A percentile compares a stretch with the other conserved stretches of the same genome.
phyloP scores from a whole-genome alignment of 2,329 filamentous ascomycete species.

The Venturia nashicola region DNA sequence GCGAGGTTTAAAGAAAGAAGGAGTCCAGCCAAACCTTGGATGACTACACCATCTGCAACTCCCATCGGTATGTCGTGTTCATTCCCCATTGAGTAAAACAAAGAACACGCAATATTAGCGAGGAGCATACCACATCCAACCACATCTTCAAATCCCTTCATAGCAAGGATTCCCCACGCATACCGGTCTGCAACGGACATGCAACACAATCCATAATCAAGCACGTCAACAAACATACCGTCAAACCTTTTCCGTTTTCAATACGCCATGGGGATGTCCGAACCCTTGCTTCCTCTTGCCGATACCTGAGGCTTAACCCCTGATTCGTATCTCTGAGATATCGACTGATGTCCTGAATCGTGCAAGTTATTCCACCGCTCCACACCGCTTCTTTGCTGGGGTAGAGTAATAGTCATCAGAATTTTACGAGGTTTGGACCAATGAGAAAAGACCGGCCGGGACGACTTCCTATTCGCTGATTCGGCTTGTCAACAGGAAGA shows the following conservation, averaged over 20 bases:
- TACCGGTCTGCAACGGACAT: not conserved
- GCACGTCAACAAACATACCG: not conserved
- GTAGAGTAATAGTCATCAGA: not conserved
- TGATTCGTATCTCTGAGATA: not conserved
- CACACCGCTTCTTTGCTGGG: not conserved
- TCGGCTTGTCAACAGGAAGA: not conserved
- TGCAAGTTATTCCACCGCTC: not conserved
- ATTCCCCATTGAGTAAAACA: not conserved
- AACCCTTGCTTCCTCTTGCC: not conserved
- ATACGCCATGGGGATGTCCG: not conserved
- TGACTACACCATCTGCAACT: too few relatives aligned
- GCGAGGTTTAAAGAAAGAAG: too few relatives aligned
- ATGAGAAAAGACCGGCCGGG: not conserved
- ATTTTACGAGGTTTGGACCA: not conserved
- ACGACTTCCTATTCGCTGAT: not conserved
- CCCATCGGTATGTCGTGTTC: not conserved
- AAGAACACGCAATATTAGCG: not conserved
- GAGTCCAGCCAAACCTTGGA: not conserved
- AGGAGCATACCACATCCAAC: not conserved
- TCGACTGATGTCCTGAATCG: not conserved
- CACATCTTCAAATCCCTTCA: not conserved
- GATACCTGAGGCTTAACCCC: not conserved
- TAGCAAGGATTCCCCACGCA: not conserved
- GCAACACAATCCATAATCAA: not conserved
- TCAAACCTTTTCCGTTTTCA: not conserved